phyloP scores from a whole-genome alignment of 1,139 yeast species.

The Hansenula lynferdii region DNA sequence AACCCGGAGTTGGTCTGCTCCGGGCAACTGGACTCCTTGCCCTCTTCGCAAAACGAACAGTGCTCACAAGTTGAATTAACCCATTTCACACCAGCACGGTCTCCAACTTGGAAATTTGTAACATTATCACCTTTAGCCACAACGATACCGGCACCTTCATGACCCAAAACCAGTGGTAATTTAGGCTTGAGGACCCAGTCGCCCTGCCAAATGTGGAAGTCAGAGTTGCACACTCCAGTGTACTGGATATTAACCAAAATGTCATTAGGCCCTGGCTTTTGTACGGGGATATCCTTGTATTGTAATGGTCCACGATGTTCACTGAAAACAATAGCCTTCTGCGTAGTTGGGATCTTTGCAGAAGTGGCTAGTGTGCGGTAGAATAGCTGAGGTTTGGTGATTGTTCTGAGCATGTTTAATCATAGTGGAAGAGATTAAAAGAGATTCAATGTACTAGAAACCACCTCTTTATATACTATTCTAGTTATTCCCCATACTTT shows the following conservation, averaged over 20 bases:
- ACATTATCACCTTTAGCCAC: conserved; percentile 53
- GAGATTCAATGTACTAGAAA: no score
- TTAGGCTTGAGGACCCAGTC: conserved; percentile 43
- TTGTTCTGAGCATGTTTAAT: no score
- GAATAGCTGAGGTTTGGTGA: conserved; percentile 31
- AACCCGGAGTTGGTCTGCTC: conserved; percentile 55
- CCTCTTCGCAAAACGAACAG: conserved; percentile 51
- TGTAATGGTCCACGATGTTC: conserved; percentile 28
- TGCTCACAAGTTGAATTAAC: conserved; percentile 52
- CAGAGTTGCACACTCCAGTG: conserved; percentile 48
- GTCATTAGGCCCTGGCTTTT: conserved; percentile 39
- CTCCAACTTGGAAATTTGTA: conserved; percentile 53
- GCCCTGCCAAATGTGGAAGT: conserved; percentile 45
- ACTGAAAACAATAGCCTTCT: conserved; percentile 30
- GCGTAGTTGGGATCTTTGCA: conserved; percentile 26
- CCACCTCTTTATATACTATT: no score
- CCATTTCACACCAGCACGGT: conserved; percentile 60
- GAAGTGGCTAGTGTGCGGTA: neutral
- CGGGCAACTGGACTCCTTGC: conserved; percentile 52
- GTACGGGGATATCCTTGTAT: conserved; percentile 39
- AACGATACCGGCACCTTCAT: conserved; percentile 65
- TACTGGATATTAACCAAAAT: conserved; percentile 40
- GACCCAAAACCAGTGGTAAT: conserved; percentile 51
- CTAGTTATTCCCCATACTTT: no score
- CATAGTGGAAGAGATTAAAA: no score